Percentiles rank a stretch among this genome's conserved stretches.
Conservation (phyloP, 139 green algal species). For the Coccomyxa sp. region DNA sequence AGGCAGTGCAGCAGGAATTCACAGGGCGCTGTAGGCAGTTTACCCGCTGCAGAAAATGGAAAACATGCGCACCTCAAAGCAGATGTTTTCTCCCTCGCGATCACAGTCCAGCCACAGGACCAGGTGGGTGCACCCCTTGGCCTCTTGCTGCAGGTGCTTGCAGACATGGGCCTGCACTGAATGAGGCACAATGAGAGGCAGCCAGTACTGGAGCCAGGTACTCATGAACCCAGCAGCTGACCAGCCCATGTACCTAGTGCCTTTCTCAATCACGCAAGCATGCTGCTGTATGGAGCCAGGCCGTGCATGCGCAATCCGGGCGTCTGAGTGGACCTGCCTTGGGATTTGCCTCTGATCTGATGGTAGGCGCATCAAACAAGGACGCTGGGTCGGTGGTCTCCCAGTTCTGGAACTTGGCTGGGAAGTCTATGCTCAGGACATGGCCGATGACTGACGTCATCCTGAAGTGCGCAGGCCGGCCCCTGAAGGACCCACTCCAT, state of each 20-base stretch:
- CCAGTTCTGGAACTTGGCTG: slow-evolving; percentile 75
- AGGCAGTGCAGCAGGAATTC: too few relatives aligned
- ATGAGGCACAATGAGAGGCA: not conserved
- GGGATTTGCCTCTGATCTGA: slow-evolving; percentile 82
- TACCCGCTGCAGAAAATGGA: too few relatives aligned
- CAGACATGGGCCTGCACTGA: not conserved
- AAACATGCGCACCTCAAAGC: slow-evolving; percentile 90
- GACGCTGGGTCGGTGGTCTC: slow-evolving; percentile 72
- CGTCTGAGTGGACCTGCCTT: too few relatives aligned
- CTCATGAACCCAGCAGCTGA: too few relatives aligned
- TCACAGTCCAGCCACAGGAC: slow-evolving; percentile 99
- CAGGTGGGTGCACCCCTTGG: slow-evolving; percentile 64
- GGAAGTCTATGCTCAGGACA: slow-evolving; percentile 77
- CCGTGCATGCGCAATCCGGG: too few relatives aligned
- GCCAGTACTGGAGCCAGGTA: too few relatives aligned
- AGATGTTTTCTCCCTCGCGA: slow-evolving; percentile 97
- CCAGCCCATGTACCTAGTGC: too few relatives aligned
- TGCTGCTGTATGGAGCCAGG: not conserved
- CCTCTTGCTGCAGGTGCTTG: slow-evolving; percentile 77
- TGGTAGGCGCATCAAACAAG: slow-evolving; percentile 76
- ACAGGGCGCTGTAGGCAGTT: too few relatives aligned
- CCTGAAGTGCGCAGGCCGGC: slow-evolving; percentile 52
- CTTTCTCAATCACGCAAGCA: too few relatives aligned
- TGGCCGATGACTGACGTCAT: slow-evolving; percentile 76
- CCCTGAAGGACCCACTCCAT: slow-evolving; percentile 60